Evolutionary conservation across 2,329 filamentous ascomycete genomes (phyloP), one percentile per base, ranked within the genome.

Genomic region (Aaosphaeria pasadenensis): DNA sequence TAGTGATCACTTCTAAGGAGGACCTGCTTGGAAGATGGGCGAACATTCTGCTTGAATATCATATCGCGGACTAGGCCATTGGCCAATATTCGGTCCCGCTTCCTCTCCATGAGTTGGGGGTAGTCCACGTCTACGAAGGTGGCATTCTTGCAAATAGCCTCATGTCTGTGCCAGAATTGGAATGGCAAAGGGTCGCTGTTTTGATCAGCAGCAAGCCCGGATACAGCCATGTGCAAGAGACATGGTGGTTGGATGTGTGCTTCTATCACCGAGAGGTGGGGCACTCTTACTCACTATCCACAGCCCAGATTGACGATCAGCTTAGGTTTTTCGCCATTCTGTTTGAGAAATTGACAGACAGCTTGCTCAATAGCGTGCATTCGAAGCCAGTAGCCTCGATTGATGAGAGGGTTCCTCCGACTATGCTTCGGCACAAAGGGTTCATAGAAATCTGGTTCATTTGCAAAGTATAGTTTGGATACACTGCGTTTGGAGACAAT

Each of bases 401-500:
- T 96, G 63, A 96, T 94, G 44, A 96, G 77, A 1, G 92, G 91
- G n/a, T 89, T 85, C 42, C 91, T 80, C 51, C 90, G 79, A 69
- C 90, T 85, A 57, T 88, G 87, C 67, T 91, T 95, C 57, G 82
- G 85, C 32, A 95, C 89, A 69, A 96, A 96, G 64, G 89, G 86
- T 42, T 88, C 86, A 58, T 94, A 92, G 74, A 89, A 95, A 66
- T 95, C 88, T 30, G 87, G 82, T 61, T 95, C 84, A 52, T 83
- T 61, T 11, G 86, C 79, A 63, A 88, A 86, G 69, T 96, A 96
- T 11, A 95, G 76, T 58, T 86, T 86, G 65, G 96, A 91, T n/a
- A 96, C 91, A 60, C 90, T 94, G 57, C 91, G 79, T 68, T 96
- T 96, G 11, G 91, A 96, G 11, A 91, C 86, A 57, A 96, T 96